Percentiles rank a stretch among this genome's conserved stretches.
These are phyloP conservation scores for Nyctanthes arbortristis DNA, from an alignment of 257 asterid genomes.

Conservation along the genomic window DNA sequence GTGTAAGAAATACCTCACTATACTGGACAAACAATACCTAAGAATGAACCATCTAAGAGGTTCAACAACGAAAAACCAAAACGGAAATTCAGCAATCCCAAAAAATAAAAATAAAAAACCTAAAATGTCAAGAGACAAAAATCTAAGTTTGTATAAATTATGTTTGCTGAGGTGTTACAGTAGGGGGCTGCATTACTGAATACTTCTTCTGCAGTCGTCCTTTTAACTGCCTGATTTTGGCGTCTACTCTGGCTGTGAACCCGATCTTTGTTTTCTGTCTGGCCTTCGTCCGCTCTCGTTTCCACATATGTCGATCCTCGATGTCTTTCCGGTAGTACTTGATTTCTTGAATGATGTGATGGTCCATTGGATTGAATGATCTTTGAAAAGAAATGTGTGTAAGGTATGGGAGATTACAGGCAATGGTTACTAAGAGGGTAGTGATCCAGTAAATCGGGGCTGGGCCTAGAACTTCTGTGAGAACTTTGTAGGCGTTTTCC, in stretches of 20 bases:
- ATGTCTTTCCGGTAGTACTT: conserved; percentile 75
- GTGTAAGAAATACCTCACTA: not conserved
- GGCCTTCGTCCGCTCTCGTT: conserved; percentile 73
- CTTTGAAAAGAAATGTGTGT: conserved; percentile 79
- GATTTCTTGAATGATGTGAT: conserved; percentile 93
- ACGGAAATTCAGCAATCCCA: not conserved
- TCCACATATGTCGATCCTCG: conserved; percentile 91
- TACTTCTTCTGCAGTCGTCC: conserved; percentile 73
- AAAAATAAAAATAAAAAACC: not conserved
- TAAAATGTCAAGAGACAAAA: too few species aligned
- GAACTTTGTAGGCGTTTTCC: conserved; percentile 55
- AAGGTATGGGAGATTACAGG: conserved; percentile 81
- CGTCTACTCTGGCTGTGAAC: conserved; percentile 90
- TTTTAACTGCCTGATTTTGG: conserved; percentile 78
- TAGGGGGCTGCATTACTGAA: conserved; percentile 37
- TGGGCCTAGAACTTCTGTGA: conserved; percentile 73
- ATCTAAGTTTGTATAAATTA: not conserved
- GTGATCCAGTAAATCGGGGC: conserved; percentile 90
- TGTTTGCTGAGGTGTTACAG: conserved; percentile 21
- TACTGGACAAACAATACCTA: not conserved
- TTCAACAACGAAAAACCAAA: not conserved
- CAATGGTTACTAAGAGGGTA: conserved; percentile 61
- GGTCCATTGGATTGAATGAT: conserved; percentile 83
- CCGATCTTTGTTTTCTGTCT: conserved; percentile 81
- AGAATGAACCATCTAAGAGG: not conserved